Evolutionary conservation across 2,329 filamentous ascomycete species (phyloP), one percentile per base, ranked within the genome.

Genomic region (Talaromyces funiculosus): DNA sequence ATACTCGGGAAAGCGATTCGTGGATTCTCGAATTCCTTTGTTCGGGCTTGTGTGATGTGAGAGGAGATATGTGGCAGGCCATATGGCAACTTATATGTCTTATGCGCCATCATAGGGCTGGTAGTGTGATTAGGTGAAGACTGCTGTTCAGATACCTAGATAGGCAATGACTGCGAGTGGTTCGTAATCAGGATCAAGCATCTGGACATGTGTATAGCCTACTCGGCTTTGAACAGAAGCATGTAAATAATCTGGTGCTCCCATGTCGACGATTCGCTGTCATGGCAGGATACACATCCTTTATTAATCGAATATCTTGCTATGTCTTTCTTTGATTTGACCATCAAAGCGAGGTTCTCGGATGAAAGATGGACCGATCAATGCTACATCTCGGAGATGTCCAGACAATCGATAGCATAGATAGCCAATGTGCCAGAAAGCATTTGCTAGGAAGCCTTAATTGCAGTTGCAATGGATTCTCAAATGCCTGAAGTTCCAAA

Each of bases 31-130:
- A 33, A 51, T 35, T 22, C 29, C 29, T 51, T 51, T 51, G 47
- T 51, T 51, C 16, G 47, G 29, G 29, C 47, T 51, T 51, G 47
- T 51, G 47, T 33, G 29, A 51, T 51, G 47, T 51, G 29, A 49
- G n/a, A 49, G 18, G 24, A 20, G 26, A 49, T 18, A 16, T 3
- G n/a, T 31, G 26, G 26, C 9, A 49, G 24, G 10, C 29, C 47
- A 33, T 33, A 35, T 51, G 47, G 22, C 47, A 51, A 18, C 9
- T 29, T 1, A 8, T 7, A 8, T 20, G 18, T 35, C 47, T 33
- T 12, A n/a, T 29, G 35, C 12, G 6, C 47, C 10, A 26, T 18
- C 8, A 49, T 33, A 49, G n/a, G 26, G 8, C n/a, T 29, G 16
- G 45, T 10, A 12, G 26, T 51, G 18, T 20, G 29, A 51, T 51